These are phyloP conservation scores for Tylopilus sp. DNA, from an alignment of 768 basidiomycete species.

Conservation along the genomic window DNA sequence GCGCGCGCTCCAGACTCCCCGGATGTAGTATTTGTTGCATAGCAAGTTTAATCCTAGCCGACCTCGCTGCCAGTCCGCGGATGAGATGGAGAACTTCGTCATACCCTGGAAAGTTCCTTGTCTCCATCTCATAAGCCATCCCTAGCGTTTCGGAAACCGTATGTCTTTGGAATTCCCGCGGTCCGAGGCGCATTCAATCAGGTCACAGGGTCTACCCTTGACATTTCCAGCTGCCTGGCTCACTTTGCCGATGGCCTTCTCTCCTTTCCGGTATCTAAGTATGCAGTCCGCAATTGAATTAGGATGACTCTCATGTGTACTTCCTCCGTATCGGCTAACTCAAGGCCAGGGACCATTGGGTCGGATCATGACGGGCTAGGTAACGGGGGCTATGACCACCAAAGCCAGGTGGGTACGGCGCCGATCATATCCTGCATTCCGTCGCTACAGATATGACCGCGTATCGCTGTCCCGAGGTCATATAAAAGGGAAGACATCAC, in stretches of 20 bases:
- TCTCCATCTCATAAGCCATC: neutral
- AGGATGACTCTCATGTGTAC: neutral
- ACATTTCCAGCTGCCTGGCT: neutral
- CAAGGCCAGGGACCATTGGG: too few relatives aligned
- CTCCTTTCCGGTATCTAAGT: neutral
- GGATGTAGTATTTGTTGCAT: neutral
- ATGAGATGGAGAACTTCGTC: neutral
- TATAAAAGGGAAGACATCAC: slow-evolving; percentile 18
- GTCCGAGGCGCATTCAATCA: neutral
- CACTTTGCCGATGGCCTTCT: too few relatives aligned
- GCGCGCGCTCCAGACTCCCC: neutral
- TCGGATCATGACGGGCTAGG: slow-evolving; percentile 9
- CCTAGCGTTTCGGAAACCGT: neutral
- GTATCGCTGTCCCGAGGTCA: neutral
- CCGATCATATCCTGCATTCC: neutral
- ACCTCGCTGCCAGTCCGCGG: slow-evolving; percentile 14
- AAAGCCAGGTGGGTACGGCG: slow-evolving; percentile 3
- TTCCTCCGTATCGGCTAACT: neutral
- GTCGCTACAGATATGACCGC: neutral
- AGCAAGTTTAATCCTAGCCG: neutral
- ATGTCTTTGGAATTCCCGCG: slow-evolving; percentile 4
- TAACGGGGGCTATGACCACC: neutral
- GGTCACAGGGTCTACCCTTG: too few relatives aligned
- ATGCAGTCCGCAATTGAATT: neutral
- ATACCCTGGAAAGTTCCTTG: neutral